Evolutionary conservation across 352 stramenopile species (phyloP).

Genomic region (Pilasporangium apinafurcum): DNA sequence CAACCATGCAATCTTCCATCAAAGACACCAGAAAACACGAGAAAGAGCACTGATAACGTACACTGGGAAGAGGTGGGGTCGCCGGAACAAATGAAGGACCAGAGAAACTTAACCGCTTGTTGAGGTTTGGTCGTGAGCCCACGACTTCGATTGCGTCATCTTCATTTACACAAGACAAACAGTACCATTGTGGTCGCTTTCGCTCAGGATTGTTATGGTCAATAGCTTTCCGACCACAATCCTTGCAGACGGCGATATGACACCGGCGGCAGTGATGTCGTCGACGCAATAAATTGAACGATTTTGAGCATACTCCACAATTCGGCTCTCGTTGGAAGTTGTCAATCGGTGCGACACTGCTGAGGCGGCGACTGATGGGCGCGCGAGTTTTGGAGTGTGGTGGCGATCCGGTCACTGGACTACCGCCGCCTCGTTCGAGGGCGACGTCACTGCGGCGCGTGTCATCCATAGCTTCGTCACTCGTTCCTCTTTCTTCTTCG

Average conservation of each 20-base stretch:
- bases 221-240: constrained; percentile 74
- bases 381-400: constrained; percentile 8
- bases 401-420: constrained; percentile 1
- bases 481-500: constrained; percentile 1
- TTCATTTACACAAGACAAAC: constrained; percentile 49
- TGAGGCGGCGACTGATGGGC: constrained; percentile 28
- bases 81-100: constrained; percentile 24
- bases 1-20: background rate
- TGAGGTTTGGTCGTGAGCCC: constrained; percentile 29
- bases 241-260: constrained; percentile 81
- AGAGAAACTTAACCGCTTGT: constrained; percentile 65
- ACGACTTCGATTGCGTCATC: constrained; percentile 68
- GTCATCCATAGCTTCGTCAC: constrained; percentile 8
- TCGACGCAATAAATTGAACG: constrained; percentile 75
- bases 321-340: constrained; percentile 65
- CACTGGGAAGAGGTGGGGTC: constrained; percentile 34
- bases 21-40: background rate
- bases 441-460: constrained; percentile 9
- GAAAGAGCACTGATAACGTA: constrained; percentile 11
- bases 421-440: constrained; percentile 6
- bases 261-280: constrained; percentile 82
- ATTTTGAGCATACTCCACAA: constrained; percentile 70
- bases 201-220: constrained; percentile 51
- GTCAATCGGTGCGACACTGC: constrained; percentile 23
- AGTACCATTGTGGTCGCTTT: constrained; percentile 74